Base-by-base conservation (phyloP, 2,329 filamentous ascomycete genomes). In the Aspergillus sp. region DNA sequence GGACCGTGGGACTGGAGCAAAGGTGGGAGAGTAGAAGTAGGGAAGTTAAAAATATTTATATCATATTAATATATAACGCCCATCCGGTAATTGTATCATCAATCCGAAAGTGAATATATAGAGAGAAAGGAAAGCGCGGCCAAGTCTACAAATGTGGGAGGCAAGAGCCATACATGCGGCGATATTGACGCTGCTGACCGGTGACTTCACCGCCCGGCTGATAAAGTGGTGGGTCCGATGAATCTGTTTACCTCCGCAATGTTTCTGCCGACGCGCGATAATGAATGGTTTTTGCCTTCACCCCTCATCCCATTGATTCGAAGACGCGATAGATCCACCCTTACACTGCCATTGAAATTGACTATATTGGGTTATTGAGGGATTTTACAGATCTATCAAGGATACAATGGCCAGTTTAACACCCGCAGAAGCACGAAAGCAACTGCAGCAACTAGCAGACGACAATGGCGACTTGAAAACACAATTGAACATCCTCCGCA, bases 401-500 rank as follows among this genome's bases (percentile, higher is more conserved):
- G 32, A 30, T 62, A 43, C 54, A 38, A 73, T 72, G 69, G 43
- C 67, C 21, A 57, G 68, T 5, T 21, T 48, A 23, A 51, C 59
- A 25, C 63, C 68, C 52, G 57, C 67, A 1, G 65, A 73, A 63
- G 67, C 67, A 9, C 66, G 72, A 19, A 59, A 67, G 21, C 78
- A 84, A 51, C 79, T 91, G 2, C 83, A 87, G 53, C 63, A 67
- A 17, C 61, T 76, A 6, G 65, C 72, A 32, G 38, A 68, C 39
- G 67, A 74, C 7, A 65, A 82, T 58, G 82, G 87, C 55, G 84
- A 89, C 65, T 52, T 74, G 15, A 72, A 75, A 49, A 67, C 68
- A 9, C 68, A 69, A 32, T 82, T 95, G 62, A 88, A 89, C 56
- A 91, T 96, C 68, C 82, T 94, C 67, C 87, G 86, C 67, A 87